These are phyloP conservation scores for Linum usitatissimum DNA, from an alignment of 345 rosid genomes.

Conservation along the genomic window DNA sequence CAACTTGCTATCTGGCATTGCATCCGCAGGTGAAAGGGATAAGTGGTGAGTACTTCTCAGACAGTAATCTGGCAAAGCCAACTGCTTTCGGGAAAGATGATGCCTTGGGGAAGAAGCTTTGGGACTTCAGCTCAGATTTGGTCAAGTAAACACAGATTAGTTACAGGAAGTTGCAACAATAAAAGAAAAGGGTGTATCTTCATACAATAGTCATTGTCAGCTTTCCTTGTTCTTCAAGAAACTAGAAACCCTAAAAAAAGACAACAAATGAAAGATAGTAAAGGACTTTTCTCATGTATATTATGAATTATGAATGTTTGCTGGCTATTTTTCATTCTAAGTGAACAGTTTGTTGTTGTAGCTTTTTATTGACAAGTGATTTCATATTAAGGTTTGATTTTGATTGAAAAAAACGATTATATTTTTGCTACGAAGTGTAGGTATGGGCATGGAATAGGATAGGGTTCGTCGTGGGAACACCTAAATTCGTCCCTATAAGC, in stretches of 20 bases:
- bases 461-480: no score
- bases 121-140: conserved; percentile 50
- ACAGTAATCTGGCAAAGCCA: conserved; percentile 31
- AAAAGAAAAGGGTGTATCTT: background rate
- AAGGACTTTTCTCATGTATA: background rate
- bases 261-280: background rate
- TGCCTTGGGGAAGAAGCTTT: conserved; percentile 39
- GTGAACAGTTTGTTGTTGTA: no score
- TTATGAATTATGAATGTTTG: no score
- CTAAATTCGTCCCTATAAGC: no score
- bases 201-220: background rate
- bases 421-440: no score
- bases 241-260: background rate
- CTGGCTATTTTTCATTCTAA: no score
- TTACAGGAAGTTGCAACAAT: background rate
- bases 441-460: no score
- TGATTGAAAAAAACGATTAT: no score
- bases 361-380: no score
- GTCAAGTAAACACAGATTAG: conserved; percentile 7
- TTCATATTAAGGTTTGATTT: no score
- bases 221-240: background rate
- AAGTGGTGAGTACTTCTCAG: conserved; percentile 40
- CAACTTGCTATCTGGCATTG: conserved; percentile 51
- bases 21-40: conserved; percentile 43
- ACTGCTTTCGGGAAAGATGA: conserved; percentile 20